Conservation (phyloP, 305 asterid species). For the Rubia peregrina region DNA sequence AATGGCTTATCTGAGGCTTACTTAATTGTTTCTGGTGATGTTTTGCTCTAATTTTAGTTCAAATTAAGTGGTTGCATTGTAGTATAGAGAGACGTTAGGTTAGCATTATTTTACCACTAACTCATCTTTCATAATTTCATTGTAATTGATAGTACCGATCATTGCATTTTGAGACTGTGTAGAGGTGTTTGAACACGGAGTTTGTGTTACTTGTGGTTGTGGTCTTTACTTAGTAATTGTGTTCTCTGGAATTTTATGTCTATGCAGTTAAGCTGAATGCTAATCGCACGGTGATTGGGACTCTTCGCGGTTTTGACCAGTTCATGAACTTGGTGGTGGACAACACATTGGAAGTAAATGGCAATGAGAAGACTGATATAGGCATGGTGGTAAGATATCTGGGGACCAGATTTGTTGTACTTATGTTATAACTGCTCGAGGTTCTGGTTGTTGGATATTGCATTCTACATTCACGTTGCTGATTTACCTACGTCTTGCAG, state of each 20-base stretch:
- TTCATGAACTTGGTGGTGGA: slow-evolving; percentile 95
- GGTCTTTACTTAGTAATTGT: neutral
- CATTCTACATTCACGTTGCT: neutral
- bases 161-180: neutral
- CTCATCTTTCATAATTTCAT: neutral
- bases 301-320: slow-evolving; percentile 96
- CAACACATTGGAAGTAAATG: slow-evolving; percentile 84
- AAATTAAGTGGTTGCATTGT: neutral
- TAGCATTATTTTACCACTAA: neutral
- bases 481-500: slow-evolving; percentile 26
- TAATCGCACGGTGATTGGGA: slow-evolving; percentile 80
- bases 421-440: neutral
- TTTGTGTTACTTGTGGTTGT: neutral
- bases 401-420: neutral
- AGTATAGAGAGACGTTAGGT: neutral
- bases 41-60: neutral
- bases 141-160: neutral
- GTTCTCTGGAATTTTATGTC: neutral
- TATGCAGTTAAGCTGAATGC: slow-evolving; percentile 85
- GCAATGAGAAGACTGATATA: slow-evolving; percentile 69
- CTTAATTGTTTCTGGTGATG: neutral
- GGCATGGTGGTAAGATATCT: slow-evolving; percentile 36
- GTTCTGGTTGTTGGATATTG: neutral
- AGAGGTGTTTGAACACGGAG: neutral
- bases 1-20: neutral